Evolutionary conservation across 805 yeast species (phyloP).

Genomic region (Cyberlindnera petersonii): DNA sequence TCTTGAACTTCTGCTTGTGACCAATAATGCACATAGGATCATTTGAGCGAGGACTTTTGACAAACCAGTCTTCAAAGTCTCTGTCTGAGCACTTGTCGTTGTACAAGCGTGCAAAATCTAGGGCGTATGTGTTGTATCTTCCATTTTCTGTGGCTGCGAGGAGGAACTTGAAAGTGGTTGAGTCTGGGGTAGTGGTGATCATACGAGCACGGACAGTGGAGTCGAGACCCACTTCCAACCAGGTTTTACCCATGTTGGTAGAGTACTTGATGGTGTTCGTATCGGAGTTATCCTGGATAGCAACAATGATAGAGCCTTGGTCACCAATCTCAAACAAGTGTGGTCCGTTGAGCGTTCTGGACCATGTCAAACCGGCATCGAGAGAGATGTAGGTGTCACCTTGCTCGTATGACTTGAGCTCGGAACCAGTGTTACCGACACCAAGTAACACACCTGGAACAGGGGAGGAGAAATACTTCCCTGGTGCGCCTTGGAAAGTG

Average conservation of each 20-base stretch:
- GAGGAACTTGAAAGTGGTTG: constrained; percentile 58
- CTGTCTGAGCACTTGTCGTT: constrained; percentile 32
- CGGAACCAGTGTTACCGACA: constrained; percentile 36
- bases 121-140: constrained; percentile 26
- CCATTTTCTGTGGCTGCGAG: constrained; percentile 38
- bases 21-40: constrained; percentile 60
- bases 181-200: constrained; percentile 61
- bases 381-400: constrained; percentile 59
- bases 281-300: constrained; percentile 43
- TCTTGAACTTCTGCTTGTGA: constrained; percentile 52
- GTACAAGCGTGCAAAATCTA: constrained; percentile 60
- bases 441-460: constrained; percentile 45
- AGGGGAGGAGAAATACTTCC: constrained; percentile 35
- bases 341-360: constrained; percentile 47
- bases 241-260: constrained; percentile 67
- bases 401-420: constrained; percentile 23
- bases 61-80: constrained; percentile 66
- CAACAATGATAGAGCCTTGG: constrained; percentile 67
- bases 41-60: constrained; percentile 34
- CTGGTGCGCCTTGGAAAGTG: constrained; percentile 22
- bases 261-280: constrained; percentile 47
- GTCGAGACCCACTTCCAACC: constrained; percentile 52
- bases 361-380: constrained; percentile 80
- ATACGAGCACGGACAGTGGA: constrained; percentile 36
- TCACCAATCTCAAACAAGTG: constrained; percentile 64